Conservation (phyloP, 2,329 filamentous ascomycete species). For the Fusarium pseudocircinatum region DNA sequence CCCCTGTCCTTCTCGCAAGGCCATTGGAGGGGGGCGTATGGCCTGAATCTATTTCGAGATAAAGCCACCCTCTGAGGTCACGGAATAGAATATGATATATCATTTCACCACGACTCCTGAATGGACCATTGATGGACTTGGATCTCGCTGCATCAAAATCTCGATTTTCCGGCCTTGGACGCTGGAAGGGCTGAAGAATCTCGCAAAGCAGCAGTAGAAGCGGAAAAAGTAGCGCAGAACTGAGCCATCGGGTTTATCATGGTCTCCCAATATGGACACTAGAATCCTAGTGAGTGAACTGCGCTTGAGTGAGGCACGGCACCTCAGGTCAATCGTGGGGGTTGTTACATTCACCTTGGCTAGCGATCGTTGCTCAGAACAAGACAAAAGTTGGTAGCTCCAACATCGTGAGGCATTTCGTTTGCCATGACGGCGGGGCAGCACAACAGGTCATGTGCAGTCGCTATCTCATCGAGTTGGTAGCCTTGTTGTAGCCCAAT, state of each 20-base stretch:
- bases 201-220: not conserved
- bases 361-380: not conserved
- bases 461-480: slow-evolving; percentile 22
- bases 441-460: slow-evolving; percentile 27
- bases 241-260: slow-evolving; percentile 1
- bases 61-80: slow-evolving; percentile 31
- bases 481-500: slow-evolving; percentile 14
- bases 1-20: slow-evolving; percentile 4
- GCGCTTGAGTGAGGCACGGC: slow-evolving; percentile 22
- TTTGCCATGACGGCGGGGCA: slow-evolving; percentile 37
- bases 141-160: slow-evolving; percentile 39
- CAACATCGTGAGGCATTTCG: slow-evolving; percentile 18
- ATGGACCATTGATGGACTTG: slow-evolving; percentile 34
- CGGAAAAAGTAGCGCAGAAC: not conserved
- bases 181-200: slow-evolving; percentile 18
- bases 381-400: not conserved
- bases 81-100: slow-evolving; percentile 34
- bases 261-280: slow-evolving; percentile 7
- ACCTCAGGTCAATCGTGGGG: slow-evolving; percentile 21
- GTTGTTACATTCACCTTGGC: slow-evolving; percentile 3
- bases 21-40: not conserved
- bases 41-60: slow-evolving; percentile 25
- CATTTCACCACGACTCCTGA: slow-evolving; percentile 26
- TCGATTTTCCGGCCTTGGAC: slow-evolving; percentile 31
- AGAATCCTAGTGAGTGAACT: slow-evolving; percentile 8